Percentiles rank a stretch among this genome's conserved stretches.
phyloP scores from a whole-genome alignment of 169 alveolate genomes.

The Plasmodium coatneyi region DNA sequence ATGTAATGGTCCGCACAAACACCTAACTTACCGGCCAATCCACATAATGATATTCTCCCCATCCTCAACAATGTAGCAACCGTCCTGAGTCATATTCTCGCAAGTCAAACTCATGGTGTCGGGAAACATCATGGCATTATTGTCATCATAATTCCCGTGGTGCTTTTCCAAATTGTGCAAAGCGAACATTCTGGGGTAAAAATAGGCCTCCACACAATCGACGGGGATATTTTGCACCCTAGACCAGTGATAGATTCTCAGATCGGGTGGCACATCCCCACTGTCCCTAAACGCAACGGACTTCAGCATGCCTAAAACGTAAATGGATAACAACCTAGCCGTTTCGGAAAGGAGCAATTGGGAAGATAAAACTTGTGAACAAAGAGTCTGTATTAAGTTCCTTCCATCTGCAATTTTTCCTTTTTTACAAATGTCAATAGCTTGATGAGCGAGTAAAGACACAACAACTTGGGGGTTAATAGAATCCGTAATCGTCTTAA shows the following conservation, averaged over 20 bases:
- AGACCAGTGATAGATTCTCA: constrained; percentile 85
- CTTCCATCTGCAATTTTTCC: constrained; percentile 90
- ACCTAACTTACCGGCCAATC: constrained; percentile 86
- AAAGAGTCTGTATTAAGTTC: constrained; percentile 82
- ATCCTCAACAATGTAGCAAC: constrained; percentile 89
- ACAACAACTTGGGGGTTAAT: constrained; percentile 87
- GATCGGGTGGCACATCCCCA: constrained; percentile 85
- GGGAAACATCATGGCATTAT: constrained; percentile 76
- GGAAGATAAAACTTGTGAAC: constrained; percentile 82
- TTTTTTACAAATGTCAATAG: constrained; percentile 76
- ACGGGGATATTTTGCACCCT: constrained; percentile 84
- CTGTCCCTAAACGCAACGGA: constrained; percentile 87
- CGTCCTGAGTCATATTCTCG: constrained; percentile 88
- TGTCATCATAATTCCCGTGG: constrained; percentile 72
- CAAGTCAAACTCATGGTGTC: constrained; percentile 85
- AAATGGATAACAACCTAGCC: constrained; percentile 75
- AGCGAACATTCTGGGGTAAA: constrained; percentile 88
- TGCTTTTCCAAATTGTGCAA: constrained; percentile 80
- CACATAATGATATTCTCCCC: constrained; percentile 91
- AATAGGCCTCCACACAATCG: constrained; percentile 83
- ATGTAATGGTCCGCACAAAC: neutral
- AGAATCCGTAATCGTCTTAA: constrained; percentile 82
- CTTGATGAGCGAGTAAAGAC: constrained; percentile 81
- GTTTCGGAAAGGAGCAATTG: constrained; percentile 76
- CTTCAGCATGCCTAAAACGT: constrained; percentile 88